Conservation (phyloP, 495 filamentous ascomycete species). For the Extremus antarcticus region DNA sequence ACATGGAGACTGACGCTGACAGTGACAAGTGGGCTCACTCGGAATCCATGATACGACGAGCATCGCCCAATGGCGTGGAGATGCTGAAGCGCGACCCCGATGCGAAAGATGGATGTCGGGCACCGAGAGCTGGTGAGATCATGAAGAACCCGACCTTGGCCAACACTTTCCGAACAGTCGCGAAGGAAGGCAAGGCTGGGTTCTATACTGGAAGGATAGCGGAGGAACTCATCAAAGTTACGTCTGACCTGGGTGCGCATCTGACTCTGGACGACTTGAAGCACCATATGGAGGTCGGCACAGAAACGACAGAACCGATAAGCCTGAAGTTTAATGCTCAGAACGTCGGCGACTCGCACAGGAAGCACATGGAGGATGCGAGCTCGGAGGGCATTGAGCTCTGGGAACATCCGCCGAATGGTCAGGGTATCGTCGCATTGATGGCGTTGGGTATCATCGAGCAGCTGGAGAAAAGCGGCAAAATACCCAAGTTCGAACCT, state of each 20-base stretch:
- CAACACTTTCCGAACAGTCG: conserved; percentile 69
- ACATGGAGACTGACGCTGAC: conserved; percentile 1
- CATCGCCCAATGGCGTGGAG: conserved; percentile 75
- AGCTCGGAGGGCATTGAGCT: conserved; percentile 57
- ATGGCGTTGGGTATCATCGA: conserved; percentile 89
- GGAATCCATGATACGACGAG: conserved; percentile 49
- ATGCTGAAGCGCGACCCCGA: conserved; percentile 66
- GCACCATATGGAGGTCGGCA: conserved; percentile 60
- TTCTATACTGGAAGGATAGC: conserved; percentile 86
- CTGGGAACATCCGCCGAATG: conserved; percentile 98
- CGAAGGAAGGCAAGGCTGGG: conserved; percentile 69
- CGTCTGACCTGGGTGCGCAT: conserved; percentile 64
- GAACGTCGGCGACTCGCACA: conserved; percentile 39
- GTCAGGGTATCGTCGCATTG: conserved; percentile 88
- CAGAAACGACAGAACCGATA: conserved; percentile 71
- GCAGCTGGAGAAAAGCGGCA: conserved; percentile 60
- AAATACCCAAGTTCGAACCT: conserved; percentile 56
- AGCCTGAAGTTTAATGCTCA: conserved; percentile 67
- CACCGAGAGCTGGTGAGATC: conserved; percentile 74
- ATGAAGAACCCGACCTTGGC: conserved; percentile 77
- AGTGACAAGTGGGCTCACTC: conserved; percentile 52
- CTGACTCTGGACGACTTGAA: conserved; percentile 70
- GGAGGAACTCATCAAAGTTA: conserved; percentile 64
- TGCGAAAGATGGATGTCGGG: conserved; percentile 53
- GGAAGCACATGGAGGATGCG: conserved; percentile 33